Evolutionary conservation across 2,329 filamentous ascomycete species (phyloP).

Genomic region (Fusarium irregulare): DNA sequence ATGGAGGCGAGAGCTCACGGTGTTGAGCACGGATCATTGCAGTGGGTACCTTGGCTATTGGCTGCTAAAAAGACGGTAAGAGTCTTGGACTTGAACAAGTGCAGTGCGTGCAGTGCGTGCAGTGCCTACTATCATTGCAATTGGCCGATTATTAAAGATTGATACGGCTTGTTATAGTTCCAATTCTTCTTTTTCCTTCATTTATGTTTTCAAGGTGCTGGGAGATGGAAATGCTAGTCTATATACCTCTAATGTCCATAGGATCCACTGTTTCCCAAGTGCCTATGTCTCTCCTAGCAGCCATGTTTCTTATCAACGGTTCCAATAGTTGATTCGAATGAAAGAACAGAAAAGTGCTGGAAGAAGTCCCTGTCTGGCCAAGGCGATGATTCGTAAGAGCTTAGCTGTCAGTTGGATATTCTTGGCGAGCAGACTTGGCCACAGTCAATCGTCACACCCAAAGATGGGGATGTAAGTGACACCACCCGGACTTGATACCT

Average conservation of each 20-base stretch:
- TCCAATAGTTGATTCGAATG: background rate
- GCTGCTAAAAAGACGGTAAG: constrained; percentile 10
- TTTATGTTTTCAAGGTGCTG: background rate
- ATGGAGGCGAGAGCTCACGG: background rate
- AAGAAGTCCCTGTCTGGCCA: background rate
- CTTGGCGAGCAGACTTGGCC: constrained; percentile 1
- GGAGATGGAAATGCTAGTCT: background rate
- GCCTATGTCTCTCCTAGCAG: background rate
- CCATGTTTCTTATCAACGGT: background rate
- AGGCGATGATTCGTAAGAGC: background rate
- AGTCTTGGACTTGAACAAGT: background rate
- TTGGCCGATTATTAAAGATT: background rate
- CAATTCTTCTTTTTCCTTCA: background rate
- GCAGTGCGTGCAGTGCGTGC: background rate
- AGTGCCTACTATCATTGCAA: background rate
- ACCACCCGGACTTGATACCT: background rate
- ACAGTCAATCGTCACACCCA: background rate
- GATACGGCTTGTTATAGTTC: background rate
- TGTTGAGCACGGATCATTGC: background rate
- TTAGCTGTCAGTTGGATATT: background rate
- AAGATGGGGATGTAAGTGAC: background rate
- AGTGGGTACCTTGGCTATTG: background rate
- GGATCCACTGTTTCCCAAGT: background rate
- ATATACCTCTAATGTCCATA: background rate
- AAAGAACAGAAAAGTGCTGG: background rate